Conservation (phyloP, 495 filamentous ascomycete genomes). For the Paragyromitra xinjiangensis region DNA sequence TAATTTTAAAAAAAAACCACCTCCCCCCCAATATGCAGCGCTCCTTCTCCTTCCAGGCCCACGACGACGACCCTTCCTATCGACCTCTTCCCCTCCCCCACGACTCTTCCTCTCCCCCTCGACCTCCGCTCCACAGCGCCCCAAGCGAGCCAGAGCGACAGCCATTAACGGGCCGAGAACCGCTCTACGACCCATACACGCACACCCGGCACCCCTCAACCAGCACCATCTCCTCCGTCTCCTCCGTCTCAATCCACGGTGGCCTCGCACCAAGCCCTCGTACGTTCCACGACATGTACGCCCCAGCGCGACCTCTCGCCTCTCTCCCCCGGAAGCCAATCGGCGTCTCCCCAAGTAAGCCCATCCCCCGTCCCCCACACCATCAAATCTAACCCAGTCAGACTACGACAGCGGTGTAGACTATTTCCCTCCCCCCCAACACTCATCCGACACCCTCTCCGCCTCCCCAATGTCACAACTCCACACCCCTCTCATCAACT, state of each 20-base stretch:
- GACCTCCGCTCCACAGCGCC: neutral
- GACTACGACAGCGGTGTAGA: neutral
- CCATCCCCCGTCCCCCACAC: neutral
- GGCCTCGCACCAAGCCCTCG: slow-evolving; percentile 30
- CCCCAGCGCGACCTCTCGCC: neutral
- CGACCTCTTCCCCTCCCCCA: slow-evolving; percentile 23
- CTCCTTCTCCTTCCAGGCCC: slow-evolving; percentile 49
- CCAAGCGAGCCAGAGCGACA: neutral
- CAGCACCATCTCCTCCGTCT: slow-evolving; percentile 34
- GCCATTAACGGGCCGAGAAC: neutral
- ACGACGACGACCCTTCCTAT: slow-evolving; percentile 43
- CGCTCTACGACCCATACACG: slow-evolving; percentile 1
- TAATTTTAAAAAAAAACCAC: neutral
- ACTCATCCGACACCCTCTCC: slow-evolving; percentile 17
- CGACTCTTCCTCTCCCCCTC: neutral
- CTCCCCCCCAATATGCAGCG: slow-evolving; percentile 44
- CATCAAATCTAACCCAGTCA: neutral
- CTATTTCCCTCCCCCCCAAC: neutral
- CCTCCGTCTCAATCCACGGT: slow-evolving; percentile 23
- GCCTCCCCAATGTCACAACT: slow-evolving; percentile 25
- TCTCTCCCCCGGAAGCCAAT: neutral
- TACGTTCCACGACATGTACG: slow-evolving; percentile 14
- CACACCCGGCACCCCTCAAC: slow-evolving; percentile 32
- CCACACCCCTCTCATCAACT: slow-evolving; percentile 15
- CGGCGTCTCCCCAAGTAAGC: no score